These are phyloP conservation scores for Raphidocelis subcapitata DNA, from an alignment of 139 green algal species.

Conservation along the genomic window DNA sequence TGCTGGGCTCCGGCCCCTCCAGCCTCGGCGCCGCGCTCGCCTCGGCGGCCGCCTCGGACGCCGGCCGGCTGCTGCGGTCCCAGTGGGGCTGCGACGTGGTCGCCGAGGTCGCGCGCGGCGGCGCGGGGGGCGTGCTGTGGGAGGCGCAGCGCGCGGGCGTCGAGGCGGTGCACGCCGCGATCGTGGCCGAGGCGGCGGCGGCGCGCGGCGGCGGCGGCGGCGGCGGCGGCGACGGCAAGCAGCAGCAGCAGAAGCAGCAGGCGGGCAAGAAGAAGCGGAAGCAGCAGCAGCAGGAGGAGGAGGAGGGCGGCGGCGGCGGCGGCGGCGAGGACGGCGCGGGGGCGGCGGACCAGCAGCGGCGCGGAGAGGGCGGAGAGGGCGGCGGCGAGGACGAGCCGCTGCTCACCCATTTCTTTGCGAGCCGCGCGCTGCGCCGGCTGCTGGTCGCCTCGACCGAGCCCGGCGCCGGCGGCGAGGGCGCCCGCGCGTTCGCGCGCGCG, in stretches of 20 bases:
- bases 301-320: slow-evolving; percentile 1
- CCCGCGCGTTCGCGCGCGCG: slow-evolving; percentile 27
- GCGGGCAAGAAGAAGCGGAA: slow-evolving; percentile 13
- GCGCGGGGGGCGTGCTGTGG: slow-evolving; percentile 49
- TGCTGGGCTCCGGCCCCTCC: slow-evolving; percentile 49
- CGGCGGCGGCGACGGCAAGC: background rate
- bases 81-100: slow-evolving; percentile 54
- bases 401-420: slow-evolving; percentile 58
- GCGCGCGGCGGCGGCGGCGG: background rate
- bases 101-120: slow-evolving; percentile 66
- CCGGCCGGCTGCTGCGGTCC: slow-evolving; percentile 44
- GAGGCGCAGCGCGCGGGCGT: slow-evolving; percentile 42
- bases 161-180: slow-evolving; percentile 44
- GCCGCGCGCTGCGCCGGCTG: slow-evolving; percentile 55
- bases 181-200: slow-evolving; percentile 42
- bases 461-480: slow-evolving; percentile 15
- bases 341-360: slow-evolving; percentile 7
- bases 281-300: background rate
- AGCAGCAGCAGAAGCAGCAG: slow-evolving; percentile 11
- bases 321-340: slow-evolving; percentile 1
- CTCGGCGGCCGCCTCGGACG: slow-evolving; percentile 23
- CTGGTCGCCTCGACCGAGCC: slow-evolving; percentile 41
- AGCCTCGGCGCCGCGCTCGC: slow-evolving; percentile 52
- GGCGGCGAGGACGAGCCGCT: slow-evolving; percentile 40
- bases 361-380: background rate